Evolutionary conservation across 139 green algal genomes (phyloP).

Genomic region (Chlorella sp.): DNA sequence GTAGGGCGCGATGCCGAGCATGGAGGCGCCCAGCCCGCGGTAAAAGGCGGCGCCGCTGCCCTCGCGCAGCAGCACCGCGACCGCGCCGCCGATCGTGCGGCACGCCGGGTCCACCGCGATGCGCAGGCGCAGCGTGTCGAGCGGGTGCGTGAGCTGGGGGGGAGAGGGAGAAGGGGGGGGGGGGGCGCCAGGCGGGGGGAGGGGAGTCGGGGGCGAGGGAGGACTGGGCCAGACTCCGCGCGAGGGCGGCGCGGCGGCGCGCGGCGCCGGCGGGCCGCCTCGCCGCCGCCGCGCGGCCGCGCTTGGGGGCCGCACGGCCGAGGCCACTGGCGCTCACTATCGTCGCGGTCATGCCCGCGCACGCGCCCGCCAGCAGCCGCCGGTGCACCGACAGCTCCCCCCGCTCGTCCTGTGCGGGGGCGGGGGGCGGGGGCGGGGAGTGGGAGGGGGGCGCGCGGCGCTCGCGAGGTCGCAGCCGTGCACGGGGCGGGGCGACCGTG

Average conservation of each 20-base stretch:
- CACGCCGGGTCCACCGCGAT: conserved; percentile 76
- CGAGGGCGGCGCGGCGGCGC: no score
- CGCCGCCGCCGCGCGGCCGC: no score
- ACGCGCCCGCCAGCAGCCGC: conserved; percentile 68
- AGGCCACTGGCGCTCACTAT: conserved; percentile 48
- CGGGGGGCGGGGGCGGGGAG: no score
- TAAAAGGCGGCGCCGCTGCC: conserved; percentile 68
- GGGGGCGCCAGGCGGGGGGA: neutral
- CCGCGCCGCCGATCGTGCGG: conserved; percentile 50
- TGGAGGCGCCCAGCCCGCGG: conserved; percentile 66
- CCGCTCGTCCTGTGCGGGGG: no score
- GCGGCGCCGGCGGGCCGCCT: no score
- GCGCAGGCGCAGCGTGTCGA: conserved; percentile 80
- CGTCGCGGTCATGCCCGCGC: conserved; percentile 73
- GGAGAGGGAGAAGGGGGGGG: neutral
- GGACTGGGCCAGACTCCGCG: no score
- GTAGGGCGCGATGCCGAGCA: conserved; percentile 82
- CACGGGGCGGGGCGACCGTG: no score
- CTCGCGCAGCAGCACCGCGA: conserved; percentile 52
- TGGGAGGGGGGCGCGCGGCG: no score
- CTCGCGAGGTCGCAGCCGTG: no score
- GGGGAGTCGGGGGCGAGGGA: no score
- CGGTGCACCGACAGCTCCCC: conserved; percentile 62
- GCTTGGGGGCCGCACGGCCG: no score
- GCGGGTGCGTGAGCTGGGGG: conserved; percentile 72